Evolutionary conservation across 805 yeast species (phyloP).

Genomic region (Candida hungchunana): DNA sequence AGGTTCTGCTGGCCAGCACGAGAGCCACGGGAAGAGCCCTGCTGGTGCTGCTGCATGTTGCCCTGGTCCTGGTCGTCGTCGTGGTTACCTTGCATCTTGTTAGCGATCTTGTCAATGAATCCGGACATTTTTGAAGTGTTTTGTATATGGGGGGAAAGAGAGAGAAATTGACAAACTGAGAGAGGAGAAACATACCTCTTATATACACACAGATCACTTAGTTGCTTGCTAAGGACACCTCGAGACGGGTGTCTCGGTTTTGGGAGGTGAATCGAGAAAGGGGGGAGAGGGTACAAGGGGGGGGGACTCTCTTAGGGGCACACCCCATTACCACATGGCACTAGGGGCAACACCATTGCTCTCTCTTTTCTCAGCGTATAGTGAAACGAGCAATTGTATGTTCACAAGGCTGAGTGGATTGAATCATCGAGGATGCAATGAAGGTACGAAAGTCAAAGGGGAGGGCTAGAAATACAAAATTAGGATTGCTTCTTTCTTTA

Average conservation of each 20-base stretch:
- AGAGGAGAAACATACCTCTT: not conserved
- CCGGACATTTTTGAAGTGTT: slow-evolving; percentile 20
- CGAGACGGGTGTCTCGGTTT: no score
- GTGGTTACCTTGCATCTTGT: slow-evolving; percentile 22
- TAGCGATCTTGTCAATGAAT: slow-evolving; percentile 26
- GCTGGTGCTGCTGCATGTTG: slow-evolving; percentile 3
- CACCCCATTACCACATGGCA: not conserved
- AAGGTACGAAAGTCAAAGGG: no score
- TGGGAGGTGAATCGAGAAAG: not conserved
- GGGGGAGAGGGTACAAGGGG: not conserved
- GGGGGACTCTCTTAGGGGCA: not conserved
- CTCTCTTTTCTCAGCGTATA: not conserved
- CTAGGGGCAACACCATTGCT: not conserved
- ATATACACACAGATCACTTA: not conserved
- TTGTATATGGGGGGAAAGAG: not conserved
- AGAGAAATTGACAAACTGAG: not conserved
- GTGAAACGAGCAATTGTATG: not conserved
- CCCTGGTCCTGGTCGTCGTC: slow-evolving; percentile 1
- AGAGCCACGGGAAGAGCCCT: slow-evolving; percentile 3
- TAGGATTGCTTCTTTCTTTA: no score
- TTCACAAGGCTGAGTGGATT: no score
- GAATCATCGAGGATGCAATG: no score
- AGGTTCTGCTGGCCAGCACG: slow-evolving; percentile 19
- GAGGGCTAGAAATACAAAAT: no score
- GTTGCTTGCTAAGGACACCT: no score